Evolutionary conservation across 2,329 filamentous ascomycete genomes (phyloP).

Genomic region (Aspergillus novofumigatus): DNA sequence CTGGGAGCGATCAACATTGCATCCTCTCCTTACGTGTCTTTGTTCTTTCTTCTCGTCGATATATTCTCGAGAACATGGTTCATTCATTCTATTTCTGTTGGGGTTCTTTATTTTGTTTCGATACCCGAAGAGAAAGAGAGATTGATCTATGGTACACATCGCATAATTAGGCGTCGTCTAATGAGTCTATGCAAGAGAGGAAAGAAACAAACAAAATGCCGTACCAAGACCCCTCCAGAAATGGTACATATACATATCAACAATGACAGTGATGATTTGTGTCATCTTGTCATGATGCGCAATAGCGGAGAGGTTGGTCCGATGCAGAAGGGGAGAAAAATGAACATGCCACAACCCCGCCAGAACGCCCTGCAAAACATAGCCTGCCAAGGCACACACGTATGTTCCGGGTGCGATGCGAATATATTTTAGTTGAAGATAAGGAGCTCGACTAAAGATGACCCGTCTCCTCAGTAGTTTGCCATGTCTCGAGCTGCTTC

Average conservation of each 20-base stretch:
- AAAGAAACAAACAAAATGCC: not conserved
- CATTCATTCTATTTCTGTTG: not conserved
- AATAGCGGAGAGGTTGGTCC: not conserved
- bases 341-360: slow-evolving; percentile 10
- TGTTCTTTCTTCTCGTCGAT: slow-evolving; percentile 1
- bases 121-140: not conserved
- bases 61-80: not conserved
- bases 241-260: slow-evolving; percentile 4
- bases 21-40: not conserved
- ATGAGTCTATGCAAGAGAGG: slow-evolving; percentile 5
- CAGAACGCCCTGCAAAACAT: slow-evolving; percentile 19
- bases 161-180: slow-evolving; percentile 5
- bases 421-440: not conserved
- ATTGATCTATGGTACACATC: not conserved
- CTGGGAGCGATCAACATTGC: not conserved
- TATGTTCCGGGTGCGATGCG: slow-evolving; percentile 2
- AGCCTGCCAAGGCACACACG: slow-evolving; percentile 14
- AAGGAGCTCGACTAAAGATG: slow-evolving; percentile 10
- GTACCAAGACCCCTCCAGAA: slow-evolving; percentile 3
- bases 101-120: not conserved
- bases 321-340: not conserved
- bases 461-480: slow-evolving; percentile 19
- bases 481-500: slow-evolving; percentile 65
- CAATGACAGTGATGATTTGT: slow-evolving; percentile 1
- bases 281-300: not conserved